Conservation (phyloP, 768 basidiomycete genomes). For the Fibroporia radiculosa region DNA sequence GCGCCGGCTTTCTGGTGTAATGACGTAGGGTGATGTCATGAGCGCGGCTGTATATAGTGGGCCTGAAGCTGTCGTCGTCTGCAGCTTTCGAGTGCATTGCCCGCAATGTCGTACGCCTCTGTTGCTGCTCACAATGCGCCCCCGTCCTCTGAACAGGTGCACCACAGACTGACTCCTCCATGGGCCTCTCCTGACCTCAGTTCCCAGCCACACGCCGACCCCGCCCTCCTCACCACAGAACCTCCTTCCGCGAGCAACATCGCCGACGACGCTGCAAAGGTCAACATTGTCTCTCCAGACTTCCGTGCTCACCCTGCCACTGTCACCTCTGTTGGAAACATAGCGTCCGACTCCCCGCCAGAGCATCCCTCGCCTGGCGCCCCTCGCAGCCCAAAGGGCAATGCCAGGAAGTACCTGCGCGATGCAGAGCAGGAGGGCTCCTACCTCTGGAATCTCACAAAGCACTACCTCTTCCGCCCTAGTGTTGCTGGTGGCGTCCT, state of each 20-base stretch:
- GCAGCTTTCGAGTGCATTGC: constrained; percentile 2
- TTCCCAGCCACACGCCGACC: constrained; percentile 56
- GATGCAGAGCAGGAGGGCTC: constrained; percentile 44
- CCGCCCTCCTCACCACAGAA: constrained; percentile 41
- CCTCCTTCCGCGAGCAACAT: constrained; percentile 29
- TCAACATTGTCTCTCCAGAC: constrained; percentile 45
- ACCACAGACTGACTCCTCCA: not conserved
- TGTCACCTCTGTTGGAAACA: constrained; percentile 17
- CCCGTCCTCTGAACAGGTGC: constrained; percentile 37
- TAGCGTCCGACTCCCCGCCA: constrained; percentile 18
- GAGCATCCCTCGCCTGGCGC: constrained; percentile 3
- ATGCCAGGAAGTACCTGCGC: constrained; percentile 21
- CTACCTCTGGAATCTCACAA: constrained; percentile 44
- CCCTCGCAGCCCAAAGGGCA: constrained; percentile 10
- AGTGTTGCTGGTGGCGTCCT: constrained; percentile 66
- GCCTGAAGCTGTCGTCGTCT: not conserved
- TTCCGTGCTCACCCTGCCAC: constrained; percentile 41
- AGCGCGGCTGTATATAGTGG: constrained; percentile 10
- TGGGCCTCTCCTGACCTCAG: constrained; percentile 7
- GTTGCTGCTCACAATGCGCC: constrained; percentile 54
- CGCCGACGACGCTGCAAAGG: constrained; percentile 44
- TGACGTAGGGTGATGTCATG: constrained; percentile 21
- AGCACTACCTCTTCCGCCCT: constrained; percentile 52
- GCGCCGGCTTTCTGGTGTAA: constrained; percentile 9
- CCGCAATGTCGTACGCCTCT: constrained; percentile 65